Conservation (phyloP, 768 basidiomycete species). For the Psilocybe cyanescens region DNA sequence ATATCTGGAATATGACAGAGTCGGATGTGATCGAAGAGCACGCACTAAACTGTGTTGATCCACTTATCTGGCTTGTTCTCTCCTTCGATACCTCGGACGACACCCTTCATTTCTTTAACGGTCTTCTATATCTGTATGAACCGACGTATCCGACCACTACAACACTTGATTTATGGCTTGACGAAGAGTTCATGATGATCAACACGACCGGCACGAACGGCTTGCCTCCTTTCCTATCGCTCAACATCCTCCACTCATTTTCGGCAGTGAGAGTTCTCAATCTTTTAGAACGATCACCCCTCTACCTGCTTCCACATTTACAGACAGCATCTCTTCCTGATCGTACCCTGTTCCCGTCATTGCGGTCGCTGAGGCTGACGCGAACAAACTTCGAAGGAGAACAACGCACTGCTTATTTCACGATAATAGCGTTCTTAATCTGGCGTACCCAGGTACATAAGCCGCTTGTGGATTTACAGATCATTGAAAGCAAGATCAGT, state of each 20-base stretch:
- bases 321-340: slow-evolving; percentile 7
- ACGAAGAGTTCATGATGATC: slow-evolving; percentile 19
- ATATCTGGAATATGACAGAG: slow-evolving; percentile 28
- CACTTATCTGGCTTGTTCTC: slow-evolving; percentile 25
- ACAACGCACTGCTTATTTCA: slow-evolving; percentile 7
- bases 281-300: slow-evolving; percentile 21
- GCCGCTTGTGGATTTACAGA: slow-evolving; percentile 16
- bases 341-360: slow-evolving; percentile 13
- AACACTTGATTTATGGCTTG: slow-evolving; percentile 24
- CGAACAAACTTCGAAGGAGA: slow-evolving; percentile 19
- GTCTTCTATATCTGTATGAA: slow-evolving; percentile 21
- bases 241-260: slow-evolving; percentile 19
- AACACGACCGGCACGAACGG: not conserved
- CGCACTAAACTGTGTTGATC: slow-evolving; percentile 16
- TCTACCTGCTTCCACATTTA: slow-evolving; percentile 23
- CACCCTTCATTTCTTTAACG: slow-evolving; percentile 19
- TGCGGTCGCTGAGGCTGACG: slow-evolving; percentile 19
- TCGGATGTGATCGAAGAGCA: slow-evolving; percentile 21
- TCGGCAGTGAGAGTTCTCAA: slow-evolving; percentile 20
- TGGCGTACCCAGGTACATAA: slow-evolving; percentile 13
- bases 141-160: slow-evolving; percentile 21
- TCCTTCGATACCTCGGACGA: slow-evolving; percentile 16
- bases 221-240: slow-evolving; percentile 7
- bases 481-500: slow-evolving; percentile 14
- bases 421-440: slow-evolving; percentile 15